Evolutionary conservation across 1,284 basidiomycete species (phyloP), one percentile per base, ranked within the genome.

Genomic region (Prillingera fragicola): DNA sequence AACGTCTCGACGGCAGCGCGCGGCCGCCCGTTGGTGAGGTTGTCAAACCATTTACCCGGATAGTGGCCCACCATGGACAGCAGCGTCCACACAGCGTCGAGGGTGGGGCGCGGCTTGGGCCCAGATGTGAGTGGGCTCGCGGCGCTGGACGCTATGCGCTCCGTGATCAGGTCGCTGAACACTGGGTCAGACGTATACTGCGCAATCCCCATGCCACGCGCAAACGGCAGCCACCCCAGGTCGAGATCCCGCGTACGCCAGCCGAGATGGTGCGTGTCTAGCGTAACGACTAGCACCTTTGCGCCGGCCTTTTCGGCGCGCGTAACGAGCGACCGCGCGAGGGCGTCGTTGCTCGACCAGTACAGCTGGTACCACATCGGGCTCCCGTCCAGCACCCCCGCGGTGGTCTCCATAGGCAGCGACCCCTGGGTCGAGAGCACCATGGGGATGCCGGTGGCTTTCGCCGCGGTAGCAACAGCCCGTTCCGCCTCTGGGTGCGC

Each of bases 301-400:
- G 63, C 75, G 78, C 1, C 78, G 8, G 33, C 76, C 12, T 65
- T 65, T 41, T 75, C 74, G 0, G 77, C 77, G 9, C 78, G 66
- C 36, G 73, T 68, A 13, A 79, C 62, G 5, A 79, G 65, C 23
- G 40, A 56, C 65, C 48, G 32, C 73, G 73, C 60, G 7, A 70
- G 50, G 40, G 60, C 61, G 36, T 63, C 56, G 32, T 62, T 58
- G 52, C 78, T 78, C 3, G 77, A 77, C 71, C 78, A 85, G 65
- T 89, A 89, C 8, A 89, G 76, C 66, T 90, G 86, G 69, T 79
- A 90, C 81, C 82, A 89, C 21, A 85, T 74, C 23, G 78, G 72
- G 10, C 74, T 71, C 75, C 43, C 67, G 1, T 79, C 82, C 48
- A 82, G 85, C 2, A 78, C 83, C 43, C 73, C 67, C 5, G 80